Percentiles rank a stretch among this genome's conserved stretches.
Evolutionary conservation across 805 yeast genomes (phyloP).

Genomic region (Middelhovenomyces tepae): DNA sequence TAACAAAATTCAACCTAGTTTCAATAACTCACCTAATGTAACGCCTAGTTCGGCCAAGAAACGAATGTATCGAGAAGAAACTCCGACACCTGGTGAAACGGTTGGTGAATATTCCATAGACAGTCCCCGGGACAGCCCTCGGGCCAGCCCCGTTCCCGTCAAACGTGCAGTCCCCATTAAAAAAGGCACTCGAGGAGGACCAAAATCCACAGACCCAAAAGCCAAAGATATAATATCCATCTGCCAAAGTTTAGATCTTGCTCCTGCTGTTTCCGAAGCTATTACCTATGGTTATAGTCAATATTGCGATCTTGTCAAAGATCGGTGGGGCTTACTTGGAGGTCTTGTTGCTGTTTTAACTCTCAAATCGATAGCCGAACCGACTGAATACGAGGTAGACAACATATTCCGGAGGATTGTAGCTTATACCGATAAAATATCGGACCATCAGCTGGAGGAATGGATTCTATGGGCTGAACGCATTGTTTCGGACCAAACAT

Average conservation of each 20-base stretch:
- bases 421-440: conserved; percentile 7
- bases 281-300: conserved; percentile 21
- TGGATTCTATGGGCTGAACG: conserved; percentile 27
- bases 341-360: conserved; percentile 24
- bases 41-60: too few relatives aligned
- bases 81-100: too few relatives aligned
- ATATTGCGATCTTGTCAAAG: conserved; percentile 26
- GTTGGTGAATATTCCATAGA: too few relatives aligned
- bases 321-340: conserved; percentile 27
- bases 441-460: conserved; percentile 19
- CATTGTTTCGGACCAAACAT: conserved; percentile 28
- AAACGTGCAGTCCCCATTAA: background rate
- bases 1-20: too few relatives aligned
- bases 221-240: conserved; percentile 12
- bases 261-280: conserved; percentile 15
- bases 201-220: conserved; percentile 17
- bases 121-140: too few relatives aligned
- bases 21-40: too few relatives aligned
- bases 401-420: conserved; percentile 11
- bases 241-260: conserved; percentile 13
- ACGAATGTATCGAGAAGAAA: too few relatives aligned
- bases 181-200: conserved; percentile 11
- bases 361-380: conserved; percentile 25
- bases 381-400: too few relatives aligned
- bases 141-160: too few relatives aligned